Evolutionary conservation across 352 stramenopile species (phyloP).

Genomic region (Phytophthora ramorum): DNA sequence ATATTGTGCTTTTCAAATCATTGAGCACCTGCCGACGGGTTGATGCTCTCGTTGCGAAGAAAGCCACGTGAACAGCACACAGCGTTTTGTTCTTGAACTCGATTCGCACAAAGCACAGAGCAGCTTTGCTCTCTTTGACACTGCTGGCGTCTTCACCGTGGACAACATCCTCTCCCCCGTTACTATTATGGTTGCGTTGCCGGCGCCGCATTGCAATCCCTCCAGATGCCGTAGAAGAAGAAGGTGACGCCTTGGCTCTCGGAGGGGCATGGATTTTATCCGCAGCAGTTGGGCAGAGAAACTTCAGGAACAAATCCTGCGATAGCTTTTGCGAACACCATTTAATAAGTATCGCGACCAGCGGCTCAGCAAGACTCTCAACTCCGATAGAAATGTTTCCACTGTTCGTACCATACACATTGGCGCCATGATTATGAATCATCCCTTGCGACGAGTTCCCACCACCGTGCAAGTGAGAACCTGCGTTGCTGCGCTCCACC

Average conservation of each 20-base stretch:
- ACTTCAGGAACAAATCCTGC: conserved; percentile 85
- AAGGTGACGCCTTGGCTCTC: conserved; percentile 30
- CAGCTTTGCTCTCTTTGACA: conserved; percentile 50
- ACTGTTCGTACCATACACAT: conserved; percentile 41
- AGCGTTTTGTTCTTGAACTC: conserved; percentile 86
- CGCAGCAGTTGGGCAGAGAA: conserved; percentile 48
- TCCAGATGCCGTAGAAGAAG: conserved; percentile 23
- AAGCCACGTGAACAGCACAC: conserved; percentile 83
- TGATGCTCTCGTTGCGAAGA: conserved; percentile 78
- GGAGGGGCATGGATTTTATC: conserved; percentile 33
- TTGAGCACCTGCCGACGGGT: conserved; percentile 70
- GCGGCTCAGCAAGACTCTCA: conserved; percentile 60
- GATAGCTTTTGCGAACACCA: conserved; percentile 84
- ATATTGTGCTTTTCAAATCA: conserved; percentile 76
- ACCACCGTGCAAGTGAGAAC: conserved; percentile 32
- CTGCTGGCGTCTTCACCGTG: conserved; percentile 24
- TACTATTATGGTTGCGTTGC: conserved; percentile 44
- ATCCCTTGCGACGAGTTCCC: conserved; percentile 38
- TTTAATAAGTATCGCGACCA: conserved; percentile 65
- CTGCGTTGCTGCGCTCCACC: conserved; percentile 38
- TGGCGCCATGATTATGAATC: conserved; percentile 41
- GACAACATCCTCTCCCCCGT: conserved; percentile 25
- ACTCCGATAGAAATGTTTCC: conserved; percentile 49
- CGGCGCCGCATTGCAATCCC: conserved; percentile 46
- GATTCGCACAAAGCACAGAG: conserved; percentile 85